Evolutionary conservation across 2,329 filamentous ascomycete species (phyloP), one percentile per base, ranked within the genome.

Genomic region (Atkinsonella texensis): DNA sequence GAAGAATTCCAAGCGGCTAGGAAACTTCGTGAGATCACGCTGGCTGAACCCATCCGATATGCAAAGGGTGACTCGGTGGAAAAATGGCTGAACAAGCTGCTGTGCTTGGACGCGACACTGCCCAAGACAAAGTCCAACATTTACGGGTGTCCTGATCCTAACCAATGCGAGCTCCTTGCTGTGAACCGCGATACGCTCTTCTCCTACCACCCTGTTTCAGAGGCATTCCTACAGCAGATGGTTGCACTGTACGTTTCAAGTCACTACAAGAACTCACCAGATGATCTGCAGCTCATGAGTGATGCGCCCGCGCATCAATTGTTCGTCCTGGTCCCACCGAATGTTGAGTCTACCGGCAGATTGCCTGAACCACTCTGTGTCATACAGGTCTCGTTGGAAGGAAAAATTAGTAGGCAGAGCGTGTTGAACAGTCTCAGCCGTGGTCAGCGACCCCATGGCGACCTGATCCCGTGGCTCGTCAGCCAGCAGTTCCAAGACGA

Each of bases 401-500:
- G 93, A 60, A 86, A 88, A 58, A 98, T 98, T 63, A 96, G 90
- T 73, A 81, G 84, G 57, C 85, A 94, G 62, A 97, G 90, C 63
- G 90, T 98, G 3, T 73, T 96, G 53, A 94, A 89, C 69, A 87
- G 87, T 65, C 71, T 98, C 56, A 91, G 87, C 61, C 81, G 93
- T 64, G 94, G 93, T 39, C 87, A 93, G 64, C 79, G 93, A 59
- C 89, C 91, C 1, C 83, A 87, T 40, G 93, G 93, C 61, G 93
- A 98, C 67, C 72, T 98, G 50, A 98, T 98, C 52, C 93, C 93
- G 1, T 98, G 93, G 93, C 79, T 97, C 33, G 87, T 98, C 56
- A 95, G 89, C 65, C 90, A 97, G 65, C 93, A 98, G 65, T 98
- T 95, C 73, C 93, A 97, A 64, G 93, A 98, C 61, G 89, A 95